Percentiles rank a stretch among this genome's conserved stretches.
Conservation (phyloP, 306 rosid species). For the Fagus sylvatica region DNA sequence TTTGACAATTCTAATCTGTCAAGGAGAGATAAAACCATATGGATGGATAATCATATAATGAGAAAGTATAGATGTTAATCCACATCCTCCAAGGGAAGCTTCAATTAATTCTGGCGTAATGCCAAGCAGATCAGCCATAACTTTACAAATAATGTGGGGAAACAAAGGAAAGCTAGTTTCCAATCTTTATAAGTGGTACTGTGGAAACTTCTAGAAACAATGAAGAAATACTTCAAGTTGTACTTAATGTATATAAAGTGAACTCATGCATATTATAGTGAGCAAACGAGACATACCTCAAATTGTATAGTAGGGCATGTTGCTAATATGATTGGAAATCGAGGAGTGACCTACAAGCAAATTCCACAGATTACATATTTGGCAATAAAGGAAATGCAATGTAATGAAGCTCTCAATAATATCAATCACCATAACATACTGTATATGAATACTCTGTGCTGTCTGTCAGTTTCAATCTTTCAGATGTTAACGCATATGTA, state of each 20-base stretch:
- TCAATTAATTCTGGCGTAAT: neutral
- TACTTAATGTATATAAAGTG: neutral
- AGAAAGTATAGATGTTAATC: neutral
- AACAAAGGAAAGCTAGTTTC: neutral
- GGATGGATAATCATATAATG: neutral
- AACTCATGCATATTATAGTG: neutral
- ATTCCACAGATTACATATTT: constrained; percentile 33
- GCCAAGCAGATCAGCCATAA: neutral
- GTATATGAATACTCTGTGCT: neutral
- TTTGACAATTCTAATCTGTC: neutral
- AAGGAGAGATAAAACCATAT: neutral
- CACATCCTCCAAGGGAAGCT: neutral
- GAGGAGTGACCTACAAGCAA: constrained; percentile 81
- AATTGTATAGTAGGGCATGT: constrained; percentile 81
- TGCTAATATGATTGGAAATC: constrained; percentile 71
- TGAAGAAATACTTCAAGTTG: neutral
- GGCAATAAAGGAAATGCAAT: neutral
- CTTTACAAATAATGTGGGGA: neutral
- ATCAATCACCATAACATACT: neutral
- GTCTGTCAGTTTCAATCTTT: neutral
- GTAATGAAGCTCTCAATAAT: no score
- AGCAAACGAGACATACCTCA: constrained; percentile 54
- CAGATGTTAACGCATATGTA: neutral
- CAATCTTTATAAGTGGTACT: neutral
- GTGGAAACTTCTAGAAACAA: neutral